Percentiles rank a stretch among this genome's conserved stretches.
Conservation (phyloP, 305 asterid species). For the Nicotiana rustica region DNA sequence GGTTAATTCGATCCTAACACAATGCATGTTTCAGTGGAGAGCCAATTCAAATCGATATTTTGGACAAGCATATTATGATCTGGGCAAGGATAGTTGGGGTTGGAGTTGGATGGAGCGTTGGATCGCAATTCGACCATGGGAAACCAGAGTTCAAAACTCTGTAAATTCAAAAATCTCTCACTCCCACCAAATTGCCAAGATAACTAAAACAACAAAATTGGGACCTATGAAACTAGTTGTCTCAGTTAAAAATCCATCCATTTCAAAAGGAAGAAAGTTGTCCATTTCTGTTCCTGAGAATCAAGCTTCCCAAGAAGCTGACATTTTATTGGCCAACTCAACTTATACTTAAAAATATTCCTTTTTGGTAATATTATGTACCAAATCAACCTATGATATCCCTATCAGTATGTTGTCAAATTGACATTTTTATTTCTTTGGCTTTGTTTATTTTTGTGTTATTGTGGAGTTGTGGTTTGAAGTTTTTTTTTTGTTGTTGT, state of each 20-base stretch:
- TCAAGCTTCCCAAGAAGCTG: slow-evolving; percentile 32
- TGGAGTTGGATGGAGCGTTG: slow-evolving; percentile 95
- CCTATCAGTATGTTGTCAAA: background rate
- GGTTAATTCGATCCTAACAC: background rate
- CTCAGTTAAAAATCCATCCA: slow-evolving; percentile 42
- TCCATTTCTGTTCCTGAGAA: slow-evolving; percentile 1
- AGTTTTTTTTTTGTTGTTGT: background rate
- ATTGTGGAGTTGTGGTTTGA: background rate
- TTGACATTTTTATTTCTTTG: slow-evolving; percentile 11
- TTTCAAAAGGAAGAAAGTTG: slow-evolving; percentile 45
- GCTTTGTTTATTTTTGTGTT: background rate
- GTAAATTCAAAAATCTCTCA: slow-evolving; percentile 47
- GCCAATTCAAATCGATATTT: slow-evolving; percentile 66
- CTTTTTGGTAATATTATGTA: background rate
- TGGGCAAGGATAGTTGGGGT: slow-evolving; percentile 82
- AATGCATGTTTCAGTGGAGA: slow-evolving; percentile 63
- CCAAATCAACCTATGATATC: background rate
- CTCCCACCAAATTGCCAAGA: slow-evolving; percentile 40
- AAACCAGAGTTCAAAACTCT: slow-evolving; percentile 56
- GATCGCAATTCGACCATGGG: slow-evolving; percentile 88
- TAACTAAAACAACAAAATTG: slow-evolving; percentile 39
- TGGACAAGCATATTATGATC: slow-evolving; percentile 83
- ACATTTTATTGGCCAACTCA: background rate
- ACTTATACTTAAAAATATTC: background rate
- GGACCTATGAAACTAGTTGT: slow-evolving; percentile 44